A percentile compares a stretch with the other conserved stretches of the same genome.
phyloP scores from a whole-genome alignment of 805 yeast species.

The Schizosaccharomyces lindneri region DNA sequence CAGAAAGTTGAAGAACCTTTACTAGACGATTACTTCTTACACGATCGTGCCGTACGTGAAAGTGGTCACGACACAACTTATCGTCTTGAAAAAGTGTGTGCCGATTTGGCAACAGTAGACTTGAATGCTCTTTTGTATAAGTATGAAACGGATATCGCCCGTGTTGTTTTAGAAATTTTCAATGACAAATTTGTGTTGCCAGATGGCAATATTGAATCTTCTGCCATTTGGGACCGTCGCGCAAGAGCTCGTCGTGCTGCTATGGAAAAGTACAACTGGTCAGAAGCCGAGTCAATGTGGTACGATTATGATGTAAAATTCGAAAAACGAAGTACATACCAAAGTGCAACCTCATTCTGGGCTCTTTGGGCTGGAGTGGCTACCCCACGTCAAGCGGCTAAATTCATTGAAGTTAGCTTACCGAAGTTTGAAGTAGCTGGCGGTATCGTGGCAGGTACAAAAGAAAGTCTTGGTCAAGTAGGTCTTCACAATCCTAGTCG shows the following conservation, averaged over 20 bases:
- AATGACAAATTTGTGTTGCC: constrained; percentile 19
- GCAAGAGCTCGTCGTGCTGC: constrained; percentile 29
- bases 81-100: constrained; percentile 73
- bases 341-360: constrained; percentile 79
- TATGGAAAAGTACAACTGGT: constrained; percentile 60
- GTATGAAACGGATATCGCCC: constrained; percentile 68
- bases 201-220: constrained; percentile 19
- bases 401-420: constrained; percentile 31
- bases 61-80: constrained; percentile 90
- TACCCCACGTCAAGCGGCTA: constrained; percentile 39
- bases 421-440: constrained; percentile 62
- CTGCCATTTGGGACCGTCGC: constrained; percentile 34
- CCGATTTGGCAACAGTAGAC: constrained; percentile 73
- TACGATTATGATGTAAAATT: constrained; percentile 57
- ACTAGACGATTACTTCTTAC: constrained; percentile 69
- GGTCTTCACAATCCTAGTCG: constrained; percentile 54
- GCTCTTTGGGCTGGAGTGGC: constrained; percentile 69
- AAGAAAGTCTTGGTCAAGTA: constrained; percentile 44
- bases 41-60: constrained; percentile 87
- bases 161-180: constrained; percentile 31
- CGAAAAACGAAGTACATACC: constrained; percentile 34
- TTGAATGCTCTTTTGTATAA: constrained; percentile 65
- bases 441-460: constrained; percentile 70
- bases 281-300: constrained; percentile 48
- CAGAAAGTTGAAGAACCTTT: constrained; percentile 46